Base-by-base conservation (phyloP, 2,329 filamentous ascomycete species). In the Monilinia vaccinii-corymbosi region DNA sequence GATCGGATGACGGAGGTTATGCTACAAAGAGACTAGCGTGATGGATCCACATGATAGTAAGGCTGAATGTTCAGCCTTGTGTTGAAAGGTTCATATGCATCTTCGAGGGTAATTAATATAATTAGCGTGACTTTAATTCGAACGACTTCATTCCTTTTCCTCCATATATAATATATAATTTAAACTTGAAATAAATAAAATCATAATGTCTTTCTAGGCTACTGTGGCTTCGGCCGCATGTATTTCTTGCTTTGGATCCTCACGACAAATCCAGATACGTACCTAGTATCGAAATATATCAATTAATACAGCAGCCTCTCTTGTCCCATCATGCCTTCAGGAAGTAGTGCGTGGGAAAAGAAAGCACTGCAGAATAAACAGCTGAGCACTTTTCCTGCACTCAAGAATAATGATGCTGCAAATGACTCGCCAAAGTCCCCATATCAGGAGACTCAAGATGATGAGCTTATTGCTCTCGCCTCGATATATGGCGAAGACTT, bases 401-500 rank as follows among this genome's bases (percentile, higher is more conserved):
- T 68, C 38, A 66, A 67, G 53, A 49, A 60, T 10, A 62, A 53
- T 34, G 58, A 63, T 40, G 36, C 56, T 23, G 59, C 46, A 44
- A 61, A 74, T 66, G 76, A 61, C 14, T 70, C 71, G 47, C 70
- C 74, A 55, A 81, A 77, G 66, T 80, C 81, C 18, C 77, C 91
- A 70, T 96, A 97, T 75, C 83, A 86, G 65, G 88, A 95, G 75
- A 84, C 89, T 38, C 94, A 97, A 75, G 80, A 88, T 69, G 89
- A 96, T 71, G 94, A 97, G 76, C 80, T 96, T 60, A 83, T 94
- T 71, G 93, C 86, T 48, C 79, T 97, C 61, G 81, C 88, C 69
- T 89, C 93, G 46, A 95, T 97, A 53, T 97, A 94, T 71, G 87
- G 86, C 66, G 90, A 96, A 62, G 92, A 97, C 71, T 97, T 91